Conservation (phyloP, 129 eudicot genomes). For the Kitagawia praeruptora region DNA sequence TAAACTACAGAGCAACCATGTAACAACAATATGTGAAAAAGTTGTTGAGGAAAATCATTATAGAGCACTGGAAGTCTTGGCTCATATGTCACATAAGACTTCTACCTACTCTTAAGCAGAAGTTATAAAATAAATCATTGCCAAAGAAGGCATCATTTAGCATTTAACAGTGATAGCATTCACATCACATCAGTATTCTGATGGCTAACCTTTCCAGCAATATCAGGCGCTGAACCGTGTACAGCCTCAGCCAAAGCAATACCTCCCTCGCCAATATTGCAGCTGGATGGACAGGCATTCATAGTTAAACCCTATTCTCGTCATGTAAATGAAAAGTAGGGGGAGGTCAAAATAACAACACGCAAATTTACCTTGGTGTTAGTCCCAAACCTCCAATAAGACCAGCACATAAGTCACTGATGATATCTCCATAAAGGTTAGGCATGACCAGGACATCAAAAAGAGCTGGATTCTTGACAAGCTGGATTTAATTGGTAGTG, state of each 20-base stretch:
- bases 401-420: slow-evolving; percentile 98
- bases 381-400: slow-evolving; percentile 92
- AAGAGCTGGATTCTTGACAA: slow-evolving; percentile 96
- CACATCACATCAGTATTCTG: background rate
- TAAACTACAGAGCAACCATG: background rate
- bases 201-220: slow-evolving; percentile 86
- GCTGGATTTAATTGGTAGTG: slow-evolving; percentile 33
- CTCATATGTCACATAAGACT: background rate
- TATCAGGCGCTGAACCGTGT: slow-evolving; percentile 99
- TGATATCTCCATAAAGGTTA: slow-evolving; percentile 92
- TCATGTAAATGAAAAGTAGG: background rate
- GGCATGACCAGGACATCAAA: slow-evolving; percentile 98
- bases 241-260: slow-evolving; percentile 99
- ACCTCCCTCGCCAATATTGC: slow-evolving; percentile 97
- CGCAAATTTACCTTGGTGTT: slow-evolving; percentile 70
- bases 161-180: background rate
- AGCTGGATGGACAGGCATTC: slow-evolving; percentile 27
- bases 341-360: background rate
- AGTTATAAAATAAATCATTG: background rate
- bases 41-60: background rate
- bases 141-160: background rate
- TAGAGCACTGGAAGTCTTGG: background rate
- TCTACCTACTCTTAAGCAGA: background rate
- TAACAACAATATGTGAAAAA: background rate
- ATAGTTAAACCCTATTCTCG: background rate